Evolutionary conservation across 257 asterid species (phyloP).

Genomic region (Datura wrightii): DNA sequence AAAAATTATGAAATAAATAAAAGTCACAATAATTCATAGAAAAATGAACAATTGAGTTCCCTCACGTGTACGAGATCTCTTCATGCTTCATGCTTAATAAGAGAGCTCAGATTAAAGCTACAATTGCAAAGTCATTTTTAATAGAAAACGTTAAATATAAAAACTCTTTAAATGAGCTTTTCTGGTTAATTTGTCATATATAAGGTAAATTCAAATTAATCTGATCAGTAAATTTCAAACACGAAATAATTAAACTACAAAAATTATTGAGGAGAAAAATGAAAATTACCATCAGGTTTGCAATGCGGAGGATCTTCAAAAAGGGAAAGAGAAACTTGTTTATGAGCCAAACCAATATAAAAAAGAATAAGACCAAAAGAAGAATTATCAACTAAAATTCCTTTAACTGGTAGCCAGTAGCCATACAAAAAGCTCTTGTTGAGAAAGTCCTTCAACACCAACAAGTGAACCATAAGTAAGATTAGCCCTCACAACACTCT

Average conservation of each 20-base stretch:
- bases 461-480: constrained; percentile 78
- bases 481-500: constrained; percentile 73
- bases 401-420: constrained; percentile 90
- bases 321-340: constrained; percentile 80
- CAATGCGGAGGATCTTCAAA: constrained; percentile 95
- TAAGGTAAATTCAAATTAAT: too few relatives aligned
- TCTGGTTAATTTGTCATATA: too few relatives aligned
- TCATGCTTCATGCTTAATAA: neutral
- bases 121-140: too few relatives aligned
- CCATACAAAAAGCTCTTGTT: constrained; percentile 94
- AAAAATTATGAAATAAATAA: too few relatives aligned
- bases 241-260: neutral
- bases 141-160: too few relatives aligned
- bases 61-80: too few relatives aligned
- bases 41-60: neutral
- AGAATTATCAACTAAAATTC: constrained; percentile 76
- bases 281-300: constrained; percentile 47
- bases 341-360: constrained; percentile 86
- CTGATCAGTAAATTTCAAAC: neutral
- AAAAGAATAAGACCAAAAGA: constrained; percentile 75
- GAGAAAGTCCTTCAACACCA: constrained; percentile 82
- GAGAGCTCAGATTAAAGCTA: neutral
- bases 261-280: neutral
- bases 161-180: too few relatives aligned
- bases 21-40: neutral